Conservation (phyloP, 2,329 filamentous ascomycete species). For the Monilinia laxa region DNA sequence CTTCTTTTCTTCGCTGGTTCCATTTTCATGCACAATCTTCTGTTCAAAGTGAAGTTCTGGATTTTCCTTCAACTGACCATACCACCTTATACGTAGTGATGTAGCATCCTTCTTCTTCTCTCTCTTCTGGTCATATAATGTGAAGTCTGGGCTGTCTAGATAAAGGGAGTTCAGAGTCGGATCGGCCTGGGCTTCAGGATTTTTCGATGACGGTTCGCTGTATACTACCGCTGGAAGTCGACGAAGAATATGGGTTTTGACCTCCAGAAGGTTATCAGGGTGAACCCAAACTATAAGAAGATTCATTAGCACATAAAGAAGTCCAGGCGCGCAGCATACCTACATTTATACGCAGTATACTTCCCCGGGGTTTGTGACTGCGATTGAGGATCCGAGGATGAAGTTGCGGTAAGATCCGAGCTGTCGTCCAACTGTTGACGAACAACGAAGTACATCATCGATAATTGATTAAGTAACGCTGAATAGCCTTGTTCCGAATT, state of each 20-base stretch:
- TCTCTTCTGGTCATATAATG: constrained; percentile 83
- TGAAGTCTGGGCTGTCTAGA: constrained; percentile 85
- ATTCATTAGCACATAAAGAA: constrained; percentile 38
- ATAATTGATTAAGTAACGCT: constrained; percentile 84
- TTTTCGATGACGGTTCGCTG: constrained; percentile 80
- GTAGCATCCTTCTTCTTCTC: constrained; percentile 71
- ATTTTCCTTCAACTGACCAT: constrained; percentile 74
- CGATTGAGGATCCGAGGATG: constrained; percentile 45
- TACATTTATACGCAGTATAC: constrained; percentile 86
- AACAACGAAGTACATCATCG: constrained; percentile 93
- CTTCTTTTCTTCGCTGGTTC: constrained; percentile 73
- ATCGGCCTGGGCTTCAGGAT: constrained; percentile 76
- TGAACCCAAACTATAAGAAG: constrained; percentile 78
- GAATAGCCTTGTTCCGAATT: constrained; percentile 90
- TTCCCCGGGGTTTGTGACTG: constrained; percentile 65
- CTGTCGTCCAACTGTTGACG: constrained; percentile 73
- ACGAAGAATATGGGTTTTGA: constrained; percentile 92
- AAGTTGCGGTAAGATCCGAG: constrained; percentile 43
- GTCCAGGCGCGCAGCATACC: constrained; percentile 38
- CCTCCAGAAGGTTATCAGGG: constrained; percentile 89
- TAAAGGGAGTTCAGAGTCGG: constrained; percentile 94
- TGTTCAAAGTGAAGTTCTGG: constrained; percentile 86
- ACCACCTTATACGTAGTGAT: constrained; percentile 88
- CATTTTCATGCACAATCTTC: constrained; percentile 77
- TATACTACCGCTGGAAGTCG: constrained; percentile 90